Percentiles rank a stretch among this genome's conserved stretches.
Evolutionary conservation across 768 basidiomycete species (phyloP).

Genomic region (Galerina marginata): DNA sequence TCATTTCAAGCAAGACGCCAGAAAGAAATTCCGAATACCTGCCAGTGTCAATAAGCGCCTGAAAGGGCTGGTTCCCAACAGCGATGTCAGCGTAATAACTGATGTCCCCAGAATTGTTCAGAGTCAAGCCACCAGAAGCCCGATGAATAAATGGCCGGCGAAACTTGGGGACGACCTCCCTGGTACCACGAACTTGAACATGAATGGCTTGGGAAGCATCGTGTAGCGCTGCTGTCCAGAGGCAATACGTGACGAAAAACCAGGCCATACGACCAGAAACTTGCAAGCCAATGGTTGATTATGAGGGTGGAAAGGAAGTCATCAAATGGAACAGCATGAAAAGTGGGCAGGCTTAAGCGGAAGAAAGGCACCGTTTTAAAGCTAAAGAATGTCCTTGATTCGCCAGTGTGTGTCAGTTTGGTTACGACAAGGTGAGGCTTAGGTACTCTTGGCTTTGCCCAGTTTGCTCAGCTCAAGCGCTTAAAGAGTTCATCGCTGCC

Average conservation of each 20-base stretch:
- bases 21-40: conserved; percentile 34
- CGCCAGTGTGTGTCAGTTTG: conserved; percentile 9
- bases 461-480: conserved; percentile 10
- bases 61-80: conserved; percentile 40
- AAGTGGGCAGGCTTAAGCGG: not conserved
- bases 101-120: conserved; percentile 41
- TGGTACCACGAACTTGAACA: conserved; percentile 9
- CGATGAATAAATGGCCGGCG: conserved; percentile 1
- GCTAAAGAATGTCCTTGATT: conserved; percentile 5
- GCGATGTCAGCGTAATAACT: conserved; percentile 45
- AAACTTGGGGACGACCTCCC: not conserved
- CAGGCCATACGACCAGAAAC: conserved; percentile 5
- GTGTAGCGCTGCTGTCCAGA: conserved; percentile 2
- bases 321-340: not conserved
- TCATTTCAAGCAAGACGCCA: not conserved
- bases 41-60: conserved; percentile 52
- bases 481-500: not conserved
- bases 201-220: conserved; percentile 2
- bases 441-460: conserved; percentile 15
- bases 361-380: conserved; percentile 13
- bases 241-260: not conserved
- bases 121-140: not conserved
- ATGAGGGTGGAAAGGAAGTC: conserved; percentile 1
- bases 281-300: not conserved
- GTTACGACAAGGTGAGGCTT: conserved; percentile 11